Evolutionary conservation across 179 eudicot species (phyloP).

Genomic region (Actinidia arguta): DNA sequence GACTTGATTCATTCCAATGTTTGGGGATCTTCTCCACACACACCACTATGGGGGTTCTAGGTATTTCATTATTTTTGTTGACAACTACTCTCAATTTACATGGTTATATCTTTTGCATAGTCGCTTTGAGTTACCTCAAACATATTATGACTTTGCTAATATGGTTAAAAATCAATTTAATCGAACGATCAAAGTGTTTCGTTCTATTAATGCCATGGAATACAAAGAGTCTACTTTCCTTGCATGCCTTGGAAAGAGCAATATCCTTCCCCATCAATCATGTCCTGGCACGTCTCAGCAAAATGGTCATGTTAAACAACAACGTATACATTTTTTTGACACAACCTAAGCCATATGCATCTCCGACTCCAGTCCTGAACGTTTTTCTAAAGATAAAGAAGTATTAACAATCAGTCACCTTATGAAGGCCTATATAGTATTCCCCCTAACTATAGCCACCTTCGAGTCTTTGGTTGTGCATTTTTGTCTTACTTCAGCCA

Average conservation of each 20-base stretch:
- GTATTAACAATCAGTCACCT: neutral
- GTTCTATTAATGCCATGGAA: neutral
- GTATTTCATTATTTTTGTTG: too few species aligned
- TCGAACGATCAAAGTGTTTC: too few species aligned
- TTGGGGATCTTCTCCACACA: too few species aligned
- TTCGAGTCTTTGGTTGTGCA: too few species aligned
- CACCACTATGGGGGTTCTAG: neutral
- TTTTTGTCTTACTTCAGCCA: too few species aligned
- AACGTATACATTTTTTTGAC: neutral
- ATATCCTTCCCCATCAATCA: too few species aligned
- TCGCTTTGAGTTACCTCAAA: neutral
- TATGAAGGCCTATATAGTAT: neutral
- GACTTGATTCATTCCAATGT: too few species aligned
- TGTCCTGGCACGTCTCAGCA: neutral
- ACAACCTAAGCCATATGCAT: neutral
- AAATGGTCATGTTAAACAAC: neutral
- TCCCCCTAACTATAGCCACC: neutral
- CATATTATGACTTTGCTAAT: too few species aligned
- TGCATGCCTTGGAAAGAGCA: too few species aligned
- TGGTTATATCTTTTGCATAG: neutral
- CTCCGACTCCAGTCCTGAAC: neutral
- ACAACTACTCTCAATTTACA: neutral
- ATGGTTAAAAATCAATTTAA: neutral
- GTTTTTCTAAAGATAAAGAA: too few species aligned
- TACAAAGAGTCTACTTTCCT: neutral